Conservation (phyloP, 495 filamentous ascomycete genomes). For the Hyaloscypha bicolor region DNA sequence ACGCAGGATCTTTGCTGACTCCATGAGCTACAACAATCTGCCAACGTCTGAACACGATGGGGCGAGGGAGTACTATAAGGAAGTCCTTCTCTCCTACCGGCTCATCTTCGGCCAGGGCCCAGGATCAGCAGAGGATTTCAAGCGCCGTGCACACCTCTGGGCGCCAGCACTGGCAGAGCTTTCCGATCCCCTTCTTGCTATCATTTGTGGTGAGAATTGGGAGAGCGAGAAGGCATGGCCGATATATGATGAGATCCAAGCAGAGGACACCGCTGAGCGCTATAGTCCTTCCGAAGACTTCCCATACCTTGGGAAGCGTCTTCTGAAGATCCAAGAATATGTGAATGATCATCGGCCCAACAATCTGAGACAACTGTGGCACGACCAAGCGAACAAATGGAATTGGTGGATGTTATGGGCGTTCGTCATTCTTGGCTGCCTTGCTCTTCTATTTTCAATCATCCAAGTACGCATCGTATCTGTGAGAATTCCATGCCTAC, state of each 20-base stretch:
- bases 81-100: conserved; percentile 27
- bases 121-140: conserved; percentile 5
- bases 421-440: conserved; percentile 13
- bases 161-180: background rate
- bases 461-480: background rate
- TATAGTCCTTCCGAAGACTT: conserved; percentile 14
- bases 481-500: background rate
- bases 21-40: background rate
- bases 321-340: conserved; percentile 15
- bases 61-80: conserved; percentile 15
- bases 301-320: conserved; percentile 18
- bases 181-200: conserved; percentile 12
- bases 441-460: background rate
- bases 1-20: conserved; percentile 3
- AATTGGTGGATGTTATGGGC: conserved; percentile 25
- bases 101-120: conserved; percentile 19
- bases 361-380: conserved; percentile 12
- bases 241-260: conserved; percentile 11
- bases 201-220: conserved; percentile 11
- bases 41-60: background rate
- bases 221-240: background rate
- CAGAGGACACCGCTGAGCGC: background rate
- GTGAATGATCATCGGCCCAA: conserved; percentile 7
- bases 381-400: conserved; percentile 12
- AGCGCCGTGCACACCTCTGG: background rate